A percentile compares a stretch with the other conserved stretches of the same genome.
Evolutionary conservation across 352 stramenopile species (phyloP).

Genomic region (Globisporangium heterothallicum): DNA sequence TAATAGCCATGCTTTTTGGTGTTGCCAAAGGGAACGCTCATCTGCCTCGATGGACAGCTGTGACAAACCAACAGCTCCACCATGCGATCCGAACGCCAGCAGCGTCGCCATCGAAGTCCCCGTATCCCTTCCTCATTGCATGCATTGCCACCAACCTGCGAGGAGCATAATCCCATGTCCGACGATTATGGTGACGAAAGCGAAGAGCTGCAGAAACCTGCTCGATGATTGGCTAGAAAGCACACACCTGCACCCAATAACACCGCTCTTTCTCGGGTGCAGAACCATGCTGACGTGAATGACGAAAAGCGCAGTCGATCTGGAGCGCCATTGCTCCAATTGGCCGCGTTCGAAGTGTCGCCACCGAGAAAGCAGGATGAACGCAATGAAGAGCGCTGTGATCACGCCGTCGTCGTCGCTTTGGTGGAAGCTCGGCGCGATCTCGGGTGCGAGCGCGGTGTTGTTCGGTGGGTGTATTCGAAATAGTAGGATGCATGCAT

Average conservation of each 20-base stretch:
- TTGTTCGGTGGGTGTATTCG: conserved; percentile 55
- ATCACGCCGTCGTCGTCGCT: conserved; percentile 54
- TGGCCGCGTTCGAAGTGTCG: neutral
- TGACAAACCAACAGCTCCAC: no score
- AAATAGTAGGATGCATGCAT: no score
- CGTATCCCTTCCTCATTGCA: no score
- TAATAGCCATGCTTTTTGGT: no score
- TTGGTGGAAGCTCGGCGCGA: conserved; percentile 76
- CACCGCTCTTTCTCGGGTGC: no score
- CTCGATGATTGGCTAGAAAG: neutral
- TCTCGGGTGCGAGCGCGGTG: conserved; percentile 63
- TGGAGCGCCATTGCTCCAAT: neutral
- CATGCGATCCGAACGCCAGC: no score
- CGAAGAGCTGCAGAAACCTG: neutral
- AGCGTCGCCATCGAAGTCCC: no score
- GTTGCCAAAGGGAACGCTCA: no score
- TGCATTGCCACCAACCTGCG: neutral
- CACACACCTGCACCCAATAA: no score
- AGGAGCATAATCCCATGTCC: neutral
- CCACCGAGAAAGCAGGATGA: neutral
- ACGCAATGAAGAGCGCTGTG: conserved; percentile 49
- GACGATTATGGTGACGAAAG: neutral
- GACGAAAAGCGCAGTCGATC: neutral
- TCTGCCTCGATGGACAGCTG: no score
- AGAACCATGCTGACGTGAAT: no score